Base-by-base conservation (phyloP, 2,329 filamentous ascomycete genomes). In the Pseudomassariella vexata region DNA sequence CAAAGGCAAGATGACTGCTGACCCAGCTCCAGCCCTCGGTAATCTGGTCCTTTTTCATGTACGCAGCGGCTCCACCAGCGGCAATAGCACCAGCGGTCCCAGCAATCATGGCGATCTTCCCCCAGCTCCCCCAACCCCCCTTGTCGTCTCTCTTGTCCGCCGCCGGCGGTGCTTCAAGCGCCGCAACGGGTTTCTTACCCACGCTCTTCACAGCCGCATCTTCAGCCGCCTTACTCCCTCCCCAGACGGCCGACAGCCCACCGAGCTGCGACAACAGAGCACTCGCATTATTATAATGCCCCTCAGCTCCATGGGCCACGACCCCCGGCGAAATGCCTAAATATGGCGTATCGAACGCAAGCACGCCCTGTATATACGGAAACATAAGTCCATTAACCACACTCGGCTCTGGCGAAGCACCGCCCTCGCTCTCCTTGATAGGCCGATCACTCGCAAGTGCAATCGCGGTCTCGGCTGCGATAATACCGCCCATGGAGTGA, bases 281-380 rank as follows among this genome's bases (percentile, higher is more conserved):
- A 5, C 76, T 71, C 6, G 82, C 82, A 24, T 79, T 80, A 39
- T 81, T 82, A 61, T 90, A 90, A 48, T 95, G 87, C 24, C 76
- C 81, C 65, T 96, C 88, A 5, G 90, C 89, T 38, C 82, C 79
- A 55, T 90, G 83, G 4, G 85, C 85, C n/a, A 92, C 80, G 2
- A 92, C 83, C 17, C 84, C 82, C 0, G 85, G 85, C 15, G 81
- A 76, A 42, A 89, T 87, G 36, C 85, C 84, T 2, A 92, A 72
- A 55, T 85, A 98, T 1, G 92, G 92, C 1, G 92, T 98, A 60
- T 96, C 90, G 55, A 95, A 95, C 30, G 89, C 86, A 28, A 96
- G 73, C 17, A 96, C 76, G 44, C 85, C 90, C 59, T 90, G 84
- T 43, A 96, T 79, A 57, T 88, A 90, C 2, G 90, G 90, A 55